A percentile compares a stretch with the other conserved stretches of the same genome.
Conservation (phyloP, 2,329 filamentous ascomycete genomes). For the Teratosphaeria epicoccoides region DNA sequence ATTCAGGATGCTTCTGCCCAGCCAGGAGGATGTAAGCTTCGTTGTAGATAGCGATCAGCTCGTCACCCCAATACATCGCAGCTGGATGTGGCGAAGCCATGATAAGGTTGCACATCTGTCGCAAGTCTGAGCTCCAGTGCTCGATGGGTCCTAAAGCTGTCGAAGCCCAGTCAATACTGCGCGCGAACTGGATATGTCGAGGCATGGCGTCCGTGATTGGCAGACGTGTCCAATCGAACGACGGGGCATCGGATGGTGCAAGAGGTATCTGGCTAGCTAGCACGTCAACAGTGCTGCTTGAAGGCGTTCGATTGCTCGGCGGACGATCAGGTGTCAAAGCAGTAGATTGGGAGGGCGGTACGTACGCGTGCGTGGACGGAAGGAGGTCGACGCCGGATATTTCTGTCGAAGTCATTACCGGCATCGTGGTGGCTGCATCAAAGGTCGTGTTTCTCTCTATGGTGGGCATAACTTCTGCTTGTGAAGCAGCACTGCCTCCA, state of each 20-base stretch:
- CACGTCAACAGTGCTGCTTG: conserved; percentile 6
- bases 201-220: conserved; percentile 53
- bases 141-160: conserved; percentile 69
- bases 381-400: conserved; percentile 14
- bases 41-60: conserved; percentile 60
- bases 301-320: background rate
- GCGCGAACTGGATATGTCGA: conserved; percentile 61
- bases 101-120: conserved; percentile 70
- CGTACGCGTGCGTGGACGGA: conserved; percentile 16
- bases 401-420: background rate
- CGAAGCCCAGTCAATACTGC: conserved; percentile 60
- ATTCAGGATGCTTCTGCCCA: conserved; percentile 61
- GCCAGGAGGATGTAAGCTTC: conserved; percentile 61
- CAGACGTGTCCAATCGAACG: conserved; percentile 74
- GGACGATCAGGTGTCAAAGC: conserved; percentile 1
- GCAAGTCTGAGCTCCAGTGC: conserved; percentile 55
- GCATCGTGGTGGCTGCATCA: background rate
- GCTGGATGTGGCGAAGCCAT: conserved; percentile 61
- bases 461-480: conserved; percentile 14
- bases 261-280: conserved; percentile 16
- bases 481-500: conserved; percentile 1
- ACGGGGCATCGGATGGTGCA: conserved; percentile 30
- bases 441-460: conserved; percentile 9
- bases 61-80: conserved; percentile 58
- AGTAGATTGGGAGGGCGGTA: conserved; percentile 6